Evolutionary conservation across 805 yeast genomes (phyloP), one percentile per base, ranked within the genome.

Genomic region (Kazachstania kunashirensis): DNA sequence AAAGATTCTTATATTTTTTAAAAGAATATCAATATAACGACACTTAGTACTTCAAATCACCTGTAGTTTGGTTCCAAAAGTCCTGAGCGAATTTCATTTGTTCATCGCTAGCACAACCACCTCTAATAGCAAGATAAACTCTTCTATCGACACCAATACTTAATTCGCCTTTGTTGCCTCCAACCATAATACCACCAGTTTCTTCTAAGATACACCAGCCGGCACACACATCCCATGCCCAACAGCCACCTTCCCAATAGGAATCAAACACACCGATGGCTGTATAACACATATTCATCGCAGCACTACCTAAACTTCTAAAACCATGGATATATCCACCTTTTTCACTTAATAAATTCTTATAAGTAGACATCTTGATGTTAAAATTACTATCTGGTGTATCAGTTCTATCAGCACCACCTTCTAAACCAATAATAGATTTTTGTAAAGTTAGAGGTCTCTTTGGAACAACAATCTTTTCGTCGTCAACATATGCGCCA

Each of bases 211-310:
- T 71, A 33, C 75, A 66, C 79, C 79, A 76, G 27, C 80, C 79
- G 12, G 81, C 83, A 52, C 79, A 73, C 1, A 76, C 79, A 50
- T 77, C 83, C 82, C 82, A 77, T 17, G 75, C 71, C 51, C 68
- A 73, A 49, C 79, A 74, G n/a, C 80, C 80, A 34, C 79, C 80
- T 55, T 75, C 80, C 80, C 82, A 77, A 54, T 77, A 77, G 4
- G 74, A 67, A 48, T 77, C 83, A 19, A 75, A 41, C 39, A 63
- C 63, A 5, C 83, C 83, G 3, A 71, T 62, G 1, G 82, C 80
- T 5, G 72, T 73, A 31, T 70, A 68, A 31, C 77, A 68, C 26
- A 74, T 54, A 49, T 75, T 75, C 68, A 76, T 66, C 5, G 83
- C 83, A 0, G 82, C 81, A 14, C 79, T 73, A 3, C 83, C 83